Evolutionary conservation across 2,329 filamentous ascomycete species (phyloP).

Genomic region (Alternaria sp.): DNA sequence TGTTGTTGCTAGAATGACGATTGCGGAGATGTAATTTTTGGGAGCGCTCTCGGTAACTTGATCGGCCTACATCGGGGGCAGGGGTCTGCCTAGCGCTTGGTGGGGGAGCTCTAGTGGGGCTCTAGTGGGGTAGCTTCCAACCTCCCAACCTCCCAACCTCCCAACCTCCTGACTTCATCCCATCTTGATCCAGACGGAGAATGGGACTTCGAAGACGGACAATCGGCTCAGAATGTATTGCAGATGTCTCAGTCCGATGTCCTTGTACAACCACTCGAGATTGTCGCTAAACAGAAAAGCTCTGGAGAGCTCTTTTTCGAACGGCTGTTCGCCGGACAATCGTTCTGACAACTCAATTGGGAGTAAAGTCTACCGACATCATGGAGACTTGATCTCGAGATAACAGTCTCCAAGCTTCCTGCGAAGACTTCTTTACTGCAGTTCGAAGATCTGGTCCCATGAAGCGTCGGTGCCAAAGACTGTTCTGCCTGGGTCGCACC

Average conservation of each 20-base stretch:
- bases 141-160: slow-evolving; percentile 1
- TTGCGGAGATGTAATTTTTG: slow-evolving; percentile 13
- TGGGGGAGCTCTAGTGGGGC: slow-evolving; percentile 6
- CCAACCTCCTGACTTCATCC: slow-evolving; percentile 7
- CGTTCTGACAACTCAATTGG: too few species aligned
- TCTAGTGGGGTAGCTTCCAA: slow-evolving; percentile 1
- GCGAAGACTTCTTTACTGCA: not conserved
- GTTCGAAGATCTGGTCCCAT: not conserved
- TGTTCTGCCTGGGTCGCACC: not conserved
- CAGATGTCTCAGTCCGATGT: too few species aligned
- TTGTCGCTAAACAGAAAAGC: too few species aligned
- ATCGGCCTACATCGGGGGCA: slow-evolving; percentile 21
- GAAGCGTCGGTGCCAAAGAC: not conserved
- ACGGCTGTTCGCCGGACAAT: too few species aligned
- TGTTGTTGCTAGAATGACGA: slow-evolving; percentile 3
- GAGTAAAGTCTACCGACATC: too few species aligned
- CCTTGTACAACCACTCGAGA: too few species aligned
- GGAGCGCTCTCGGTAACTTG: slow-evolving; percentile 10
- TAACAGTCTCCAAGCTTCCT: not conserved
- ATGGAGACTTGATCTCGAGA: too few species aligned
- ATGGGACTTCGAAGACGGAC: too few species aligned
- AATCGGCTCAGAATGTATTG: too few species aligned
- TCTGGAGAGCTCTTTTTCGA: too few species aligned
- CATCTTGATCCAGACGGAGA: not conserved
- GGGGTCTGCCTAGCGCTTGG: slow-evolving; percentile 6